Base-by-base conservation (phyloP, 2,329 filamentous ascomycete species). In the Talaromyces funiculosus region DNA sequence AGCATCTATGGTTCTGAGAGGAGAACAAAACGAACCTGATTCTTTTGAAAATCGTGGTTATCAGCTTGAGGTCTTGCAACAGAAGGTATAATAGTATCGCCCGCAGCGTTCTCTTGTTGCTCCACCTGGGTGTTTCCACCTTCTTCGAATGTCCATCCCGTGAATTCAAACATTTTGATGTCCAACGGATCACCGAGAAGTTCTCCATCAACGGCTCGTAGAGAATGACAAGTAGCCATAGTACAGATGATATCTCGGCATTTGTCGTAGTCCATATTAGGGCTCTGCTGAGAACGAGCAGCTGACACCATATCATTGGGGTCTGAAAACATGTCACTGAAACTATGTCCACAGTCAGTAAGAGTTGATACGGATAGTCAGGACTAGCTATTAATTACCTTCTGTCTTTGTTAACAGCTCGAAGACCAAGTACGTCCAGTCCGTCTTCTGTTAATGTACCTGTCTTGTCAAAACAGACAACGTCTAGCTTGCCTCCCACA, bases 141-240 rank as follows among this genome's bases (percentile, higher is more conserved):
- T 78, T 99, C 94, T 72, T 96, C 90, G 67, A 90, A 99, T 3
- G 85, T 84, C 94, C 94, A 99, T 5, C 84, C 84, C 0, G 94
- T 97, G 67, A 96, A 99, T 65, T 96, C 88, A 71, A 99, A 99
- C 94, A 99, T 99, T 72, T 97, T 97, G 61, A 97, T 81, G 72
- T 99, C 94, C 1, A 99, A 80, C 4, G 95, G 94, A 69, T 99
- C 94, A 1, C 94, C 94, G 35, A 99, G 83, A 42, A 97, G 83
- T 71, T 97, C 92, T 53, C 85, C 88, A 63, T 97, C 92, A 16
- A 99, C 88, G 10, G 88, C 84, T 51, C 92, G 86, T 8, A 99
- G 81, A 0, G 93, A 96, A 73, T 99, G 94, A 61, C 94, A 99
- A 0, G 94, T 99, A 8, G 94, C 92, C 94, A 99, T 99, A 0